These are phyloP conservation scores for Chondrus crispus DNA, from an alignment of 23 red algal genomes.

Conservation along the genomic window DNA sequence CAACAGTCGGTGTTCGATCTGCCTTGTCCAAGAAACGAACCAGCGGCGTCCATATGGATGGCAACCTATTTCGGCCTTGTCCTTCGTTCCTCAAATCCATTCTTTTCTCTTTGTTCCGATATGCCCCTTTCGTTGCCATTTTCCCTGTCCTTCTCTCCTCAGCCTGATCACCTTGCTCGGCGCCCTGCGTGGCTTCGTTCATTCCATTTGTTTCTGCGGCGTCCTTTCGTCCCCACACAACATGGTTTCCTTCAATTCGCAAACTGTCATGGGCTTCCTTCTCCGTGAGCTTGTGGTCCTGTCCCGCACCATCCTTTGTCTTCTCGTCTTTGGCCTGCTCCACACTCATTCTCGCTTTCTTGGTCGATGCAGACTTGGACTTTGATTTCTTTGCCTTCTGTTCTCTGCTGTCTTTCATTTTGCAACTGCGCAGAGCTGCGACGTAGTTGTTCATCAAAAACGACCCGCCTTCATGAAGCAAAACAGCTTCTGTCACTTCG, in stretches of 20 bases:
- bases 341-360: too few species aligned
- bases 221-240: too few species aligned
- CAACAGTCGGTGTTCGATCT: background rate
- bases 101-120: background rate
- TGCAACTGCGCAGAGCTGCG: background rate
- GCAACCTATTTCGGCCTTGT: background rate
- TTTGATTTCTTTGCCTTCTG: background rate
- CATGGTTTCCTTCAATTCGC: too few species aligned
- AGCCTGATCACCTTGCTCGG: background rate
- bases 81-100: background rate
- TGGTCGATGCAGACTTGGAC: background rate
- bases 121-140: background rate
- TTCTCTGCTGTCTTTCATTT: background rate
- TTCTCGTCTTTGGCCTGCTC: too few species aligned
- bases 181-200: background rate
- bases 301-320: too few species aligned
- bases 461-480: background rate
- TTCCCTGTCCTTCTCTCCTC: background rate
- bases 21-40: background rate
- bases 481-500: background rate
- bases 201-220: background rate
- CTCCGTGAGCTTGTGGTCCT: background rate
- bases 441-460: background rate
- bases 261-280: too few species aligned
- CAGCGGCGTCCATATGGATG: constrained; percentile 15